Percentiles rank a stretch among this genome's conserved stretches.
Evolutionary conservation across 1,284 basidiomycete species (phyloP).

Genomic region (Rhodotorula sp.): DNA sequence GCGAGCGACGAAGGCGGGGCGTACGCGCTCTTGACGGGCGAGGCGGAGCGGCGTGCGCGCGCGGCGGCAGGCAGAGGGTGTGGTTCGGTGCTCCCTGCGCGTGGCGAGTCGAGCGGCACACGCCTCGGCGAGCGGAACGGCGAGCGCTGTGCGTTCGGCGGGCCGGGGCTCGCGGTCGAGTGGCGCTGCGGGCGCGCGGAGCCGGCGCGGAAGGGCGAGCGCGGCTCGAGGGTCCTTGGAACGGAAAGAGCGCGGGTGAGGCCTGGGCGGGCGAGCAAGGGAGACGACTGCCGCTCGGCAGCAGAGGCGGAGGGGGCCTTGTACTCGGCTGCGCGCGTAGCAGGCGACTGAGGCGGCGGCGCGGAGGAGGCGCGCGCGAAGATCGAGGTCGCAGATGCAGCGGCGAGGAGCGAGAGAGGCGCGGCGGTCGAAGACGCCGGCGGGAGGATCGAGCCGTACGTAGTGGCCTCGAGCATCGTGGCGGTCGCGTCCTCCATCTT

Average conservation of each 20-base stretch:
- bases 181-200: not conserved
- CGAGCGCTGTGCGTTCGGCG: not conserved
- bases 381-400: not conserved
- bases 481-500: conserved; percentile 1
- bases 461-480: conserved; percentile 18
- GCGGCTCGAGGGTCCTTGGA: not conserved
- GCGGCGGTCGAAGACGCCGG: not conserved
- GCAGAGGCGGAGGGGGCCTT: not conserved
- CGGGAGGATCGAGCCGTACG: conserved; percentile 26
- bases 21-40: conserved; percentile 2
- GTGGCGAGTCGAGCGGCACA: conserved; percentile 4
- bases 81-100: not conserved
- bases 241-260: conserved; percentile 1
- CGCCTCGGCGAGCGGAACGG: conserved; percentile 25
- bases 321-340: not conserved
- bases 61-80: not conserved
- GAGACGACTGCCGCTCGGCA: not conserved
- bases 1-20: conserved; percentile 17
- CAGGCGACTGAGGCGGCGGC: conserved; percentile 8
- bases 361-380: conserved; percentile 4
- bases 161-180: not conserved
- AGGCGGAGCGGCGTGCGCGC: not conserved
- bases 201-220: conserved; percentile 19
- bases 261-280: not conserved
- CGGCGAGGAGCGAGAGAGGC: not conserved